Conservation (phyloP, 2,329 filamentous ascomycete species). For the Penicillium sp. region DNA sequence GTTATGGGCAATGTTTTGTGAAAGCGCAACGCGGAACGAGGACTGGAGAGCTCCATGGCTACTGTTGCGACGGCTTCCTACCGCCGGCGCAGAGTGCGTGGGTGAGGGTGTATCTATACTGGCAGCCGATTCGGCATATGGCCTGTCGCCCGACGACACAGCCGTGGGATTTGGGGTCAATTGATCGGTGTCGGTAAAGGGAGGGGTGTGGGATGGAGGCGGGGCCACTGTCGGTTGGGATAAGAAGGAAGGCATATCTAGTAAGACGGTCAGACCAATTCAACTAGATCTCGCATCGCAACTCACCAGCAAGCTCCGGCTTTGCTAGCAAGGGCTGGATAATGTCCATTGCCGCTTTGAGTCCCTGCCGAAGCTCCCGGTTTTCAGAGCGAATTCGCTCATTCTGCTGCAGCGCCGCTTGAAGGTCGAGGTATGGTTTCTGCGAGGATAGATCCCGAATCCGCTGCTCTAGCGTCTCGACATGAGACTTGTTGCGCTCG, state of each 20-base stretch:
- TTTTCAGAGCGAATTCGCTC: slow-evolving; percentile 74
- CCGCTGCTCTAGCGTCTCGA: slow-evolving; percentile 64
- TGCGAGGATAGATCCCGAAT: slow-evolving; percentile 72
- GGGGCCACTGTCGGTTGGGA: slow-evolving; percentile 15
- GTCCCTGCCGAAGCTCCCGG: slow-evolving; percentile 63
- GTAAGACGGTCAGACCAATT: background rate
- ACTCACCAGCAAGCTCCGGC: slow-evolving; percentile 42
- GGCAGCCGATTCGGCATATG: slow-evolving; percentile 27
- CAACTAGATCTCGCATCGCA: background rate
- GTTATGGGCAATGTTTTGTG: slow-evolving; percentile 46
- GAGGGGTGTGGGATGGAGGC: slow-evolving; percentile 20
- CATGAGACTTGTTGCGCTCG: slow-evolving; percentile 73
- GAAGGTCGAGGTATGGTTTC: slow-evolving; percentile 77
- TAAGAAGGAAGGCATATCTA: slow-evolving; percentile 15
- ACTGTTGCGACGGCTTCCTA: slow-evolving; percentile 25
- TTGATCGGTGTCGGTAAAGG: slow-evolving; percentile 24
- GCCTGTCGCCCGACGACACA: slow-evolving; percentile 18
- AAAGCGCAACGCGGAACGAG: slow-evolving; percentile 40
- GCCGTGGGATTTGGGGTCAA: slow-evolving; percentile 19
- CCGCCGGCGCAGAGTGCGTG: slow-evolving; percentile 24
- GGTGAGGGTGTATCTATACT: slow-evolving; percentile 29
- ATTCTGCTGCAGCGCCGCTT: slow-evolving; percentile 67
- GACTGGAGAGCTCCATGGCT: slow-evolving; percentile 13
- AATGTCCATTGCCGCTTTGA: slow-evolving; percentile 59
- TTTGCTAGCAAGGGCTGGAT: slow-evolving; percentile 41